Evolutionary conservation across 208 protist genomes (phyloP).

Genomic region (Wallacemonas sp.): DNA sequence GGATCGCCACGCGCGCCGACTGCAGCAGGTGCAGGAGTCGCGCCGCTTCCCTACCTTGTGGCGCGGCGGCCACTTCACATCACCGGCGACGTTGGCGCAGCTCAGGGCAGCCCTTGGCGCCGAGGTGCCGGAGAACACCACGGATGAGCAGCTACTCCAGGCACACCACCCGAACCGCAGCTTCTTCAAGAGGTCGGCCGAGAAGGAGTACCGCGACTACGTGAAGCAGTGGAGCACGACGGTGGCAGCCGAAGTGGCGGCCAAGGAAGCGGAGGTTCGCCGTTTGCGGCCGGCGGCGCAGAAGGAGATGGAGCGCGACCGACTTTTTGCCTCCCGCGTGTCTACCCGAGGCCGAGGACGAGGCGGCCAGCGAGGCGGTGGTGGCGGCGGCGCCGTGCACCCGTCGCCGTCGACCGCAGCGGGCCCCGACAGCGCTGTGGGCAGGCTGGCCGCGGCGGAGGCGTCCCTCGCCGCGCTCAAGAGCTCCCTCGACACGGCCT

Average conservation of each 20-base stretch:
- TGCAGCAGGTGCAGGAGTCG: conserved; percentile 38
- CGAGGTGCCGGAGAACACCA: conserved; percentile 24
- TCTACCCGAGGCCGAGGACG: conserved; percentile 14
- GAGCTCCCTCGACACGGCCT: conserved; percentile 7
- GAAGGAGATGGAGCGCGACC: conserved; percentile 33
- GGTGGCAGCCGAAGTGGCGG: conserved; percentile 29
- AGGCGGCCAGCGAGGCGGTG: conserved; percentile 11
- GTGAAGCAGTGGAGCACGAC: conserved; percentile 27
- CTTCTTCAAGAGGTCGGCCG: conserved; percentile 38
- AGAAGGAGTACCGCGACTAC: conserved; percentile 41
- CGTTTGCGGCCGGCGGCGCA: conserved; percentile 21
- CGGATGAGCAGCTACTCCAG: conserved; percentile 47
- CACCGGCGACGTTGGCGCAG: conserved; percentile 17
- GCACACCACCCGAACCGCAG: conserved; percentile 65
- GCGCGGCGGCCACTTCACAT: conserved; percentile 37
- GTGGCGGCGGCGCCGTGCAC: not conserved
- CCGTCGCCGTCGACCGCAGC: not conserved
- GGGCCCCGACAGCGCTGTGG: conserved; percentile 22
- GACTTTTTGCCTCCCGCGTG: conserved; percentile 28
- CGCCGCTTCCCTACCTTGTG: conserved; percentile 55
- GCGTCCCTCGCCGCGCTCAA: conserved; percentile 21
- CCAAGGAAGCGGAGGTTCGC: conserved; percentile 24
- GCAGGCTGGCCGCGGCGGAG: conserved; percentile 31
- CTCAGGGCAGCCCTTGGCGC: conserved; percentile 14
- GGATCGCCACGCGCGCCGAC: conserved; percentile 29